Evolutionary conservation across 2,329 filamentous ascomycete species (phyloP).

Genomic region (Aspergillus sp.): DNA sequence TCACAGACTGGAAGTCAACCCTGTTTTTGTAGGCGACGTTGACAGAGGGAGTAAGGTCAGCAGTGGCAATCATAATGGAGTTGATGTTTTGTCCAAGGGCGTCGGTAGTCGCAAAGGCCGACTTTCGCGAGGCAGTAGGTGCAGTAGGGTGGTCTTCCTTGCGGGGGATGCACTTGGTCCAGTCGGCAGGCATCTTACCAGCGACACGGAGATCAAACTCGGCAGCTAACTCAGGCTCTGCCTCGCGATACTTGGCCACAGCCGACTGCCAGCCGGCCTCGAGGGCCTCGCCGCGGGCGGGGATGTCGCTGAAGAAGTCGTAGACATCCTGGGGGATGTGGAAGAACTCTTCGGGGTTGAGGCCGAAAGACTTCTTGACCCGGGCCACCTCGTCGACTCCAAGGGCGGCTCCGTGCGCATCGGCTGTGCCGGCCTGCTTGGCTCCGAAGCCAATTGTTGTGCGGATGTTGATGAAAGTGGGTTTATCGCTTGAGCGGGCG

Average conservation of each 20-base stretch:
- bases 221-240: conserved; percentile 7
- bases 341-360: conserved; percentile 16
- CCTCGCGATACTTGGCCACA: conserved; percentile 2
- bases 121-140: conserved; percentile 15
- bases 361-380: conserved; percentile 6
- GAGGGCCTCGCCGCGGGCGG: neutral
- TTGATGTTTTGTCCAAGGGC: conserved; percentile 10
- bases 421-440: conserved; percentile 9
- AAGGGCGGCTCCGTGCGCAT: conserved; percentile 15
- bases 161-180: conserved; percentile 16
- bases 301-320: conserved; percentile 16
- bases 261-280: conserved; percentile 10
- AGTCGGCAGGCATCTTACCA: conserved; percentile 16
- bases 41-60: conserved; percentile 17
- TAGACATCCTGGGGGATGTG: conserved; percentile 20
- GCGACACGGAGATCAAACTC: conserved; percentile 19
- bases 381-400: conserved; percentile 14
- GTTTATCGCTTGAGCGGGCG: conserved; percentile 52
- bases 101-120: conserved; percentile 8
- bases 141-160: conserved; percentile 23
- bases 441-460: conserved; percentile 58
- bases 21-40: conserved; percentile 17
- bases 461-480: conserved; percentile 61
- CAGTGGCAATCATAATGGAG: conserved; percentile 8
- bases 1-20: conserved; percentile 19